phyloP scores from a whole-genome alignment of 169 alveolate species.

The Eimeria sp. region DNA sequence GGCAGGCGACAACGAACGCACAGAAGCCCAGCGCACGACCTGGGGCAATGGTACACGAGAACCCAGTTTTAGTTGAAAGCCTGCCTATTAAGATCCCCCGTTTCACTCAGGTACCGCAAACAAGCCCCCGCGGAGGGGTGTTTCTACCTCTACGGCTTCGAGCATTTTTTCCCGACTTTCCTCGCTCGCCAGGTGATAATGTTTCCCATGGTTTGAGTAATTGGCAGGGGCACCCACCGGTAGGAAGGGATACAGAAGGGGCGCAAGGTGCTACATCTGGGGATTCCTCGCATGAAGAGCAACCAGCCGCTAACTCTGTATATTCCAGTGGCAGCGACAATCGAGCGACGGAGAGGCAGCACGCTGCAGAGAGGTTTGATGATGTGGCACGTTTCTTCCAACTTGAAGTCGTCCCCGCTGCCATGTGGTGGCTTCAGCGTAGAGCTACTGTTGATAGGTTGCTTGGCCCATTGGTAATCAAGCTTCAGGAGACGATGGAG shows the following conservation, averaged over 20 bases:
- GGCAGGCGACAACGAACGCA: neutral
- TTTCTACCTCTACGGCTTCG: conserved; percentile 40
- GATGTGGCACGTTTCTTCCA: conserved; percentile 37
- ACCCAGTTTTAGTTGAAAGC: neutral
- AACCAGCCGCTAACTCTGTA: neutral
- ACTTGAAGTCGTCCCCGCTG: conserved; percentile 48
- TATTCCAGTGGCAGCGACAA: neutral
- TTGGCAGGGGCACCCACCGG: neutral
- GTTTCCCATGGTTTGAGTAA: neutral
- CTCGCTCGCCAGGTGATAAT: neutral
- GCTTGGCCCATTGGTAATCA: conserved; percentile 20
- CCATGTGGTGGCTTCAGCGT: conserved; percentile 70
- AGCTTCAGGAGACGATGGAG: neutral
- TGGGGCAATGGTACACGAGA: neutral
- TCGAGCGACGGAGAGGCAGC: neutral
- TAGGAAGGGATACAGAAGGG: neutral
- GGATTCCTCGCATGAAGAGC: neutral
- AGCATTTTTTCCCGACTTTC: neutral
- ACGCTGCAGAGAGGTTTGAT: neutral
- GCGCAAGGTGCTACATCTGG: neutral
- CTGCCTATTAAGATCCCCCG: neutral
- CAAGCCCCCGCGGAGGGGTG: neutral
- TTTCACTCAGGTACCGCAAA: conserved; percentile 40
- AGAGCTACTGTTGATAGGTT: neutral
- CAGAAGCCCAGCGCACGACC: neutral